Percentiles rank a stretch among this genome's conserved stretches.
Evolutionary conservation across 192 early-diverging fungal genomes (phyloP).

Genomic region (Linnemannia zychae): DNA sequence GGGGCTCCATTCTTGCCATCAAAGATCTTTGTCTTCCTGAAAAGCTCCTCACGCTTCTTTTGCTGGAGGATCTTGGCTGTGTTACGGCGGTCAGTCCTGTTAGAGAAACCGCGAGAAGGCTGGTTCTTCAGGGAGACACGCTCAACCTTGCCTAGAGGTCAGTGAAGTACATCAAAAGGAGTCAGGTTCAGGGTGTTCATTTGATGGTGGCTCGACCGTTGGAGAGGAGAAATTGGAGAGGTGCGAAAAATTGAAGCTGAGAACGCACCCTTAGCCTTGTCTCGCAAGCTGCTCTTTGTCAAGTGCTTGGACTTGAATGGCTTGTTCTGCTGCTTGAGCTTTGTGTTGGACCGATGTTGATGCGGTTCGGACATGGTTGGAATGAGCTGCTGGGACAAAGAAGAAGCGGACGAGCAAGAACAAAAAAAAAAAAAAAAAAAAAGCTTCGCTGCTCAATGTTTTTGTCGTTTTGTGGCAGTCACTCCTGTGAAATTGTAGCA

Average conservation of each 20-base stretch:
- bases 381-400: conserved; percentile 17
- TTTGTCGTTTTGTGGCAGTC: conserved; percentile 12
- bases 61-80: conserved; percentile 82
- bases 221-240: background rate
- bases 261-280: conserved; percentile 79
- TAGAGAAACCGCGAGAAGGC: conserved; percentile 57
- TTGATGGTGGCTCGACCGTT: background rate
- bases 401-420: background rate
- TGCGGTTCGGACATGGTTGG: conserved; percentile 48
- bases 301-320: conserved; percentile 96
- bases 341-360: conserved; percentile 62
- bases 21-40: conserved; percentile 83
- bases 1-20: conserved; percentile 85
- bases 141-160: conserved; percentile 72
- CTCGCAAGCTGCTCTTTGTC: conserved; percentile 84
- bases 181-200: background rate
- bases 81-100: conserved; percentile 86
- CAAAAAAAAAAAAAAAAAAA: conserved; percentile 41
- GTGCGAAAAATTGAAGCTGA: background rate
- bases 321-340: conserved; percentile 95
- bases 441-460: conserved; percentile 25
- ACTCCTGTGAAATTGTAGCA: background rate
- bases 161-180: background rate
- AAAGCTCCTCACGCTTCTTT: conserved; percentile 83
- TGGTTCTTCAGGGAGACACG: conserved; percentile 72